Evolutionary conservation across 2,329 filamentous ascomycete genomes (phyloP), one percentile per base, ranked within the genome.

Genomic region (Alternaria hordeiaustralica): DNA sequence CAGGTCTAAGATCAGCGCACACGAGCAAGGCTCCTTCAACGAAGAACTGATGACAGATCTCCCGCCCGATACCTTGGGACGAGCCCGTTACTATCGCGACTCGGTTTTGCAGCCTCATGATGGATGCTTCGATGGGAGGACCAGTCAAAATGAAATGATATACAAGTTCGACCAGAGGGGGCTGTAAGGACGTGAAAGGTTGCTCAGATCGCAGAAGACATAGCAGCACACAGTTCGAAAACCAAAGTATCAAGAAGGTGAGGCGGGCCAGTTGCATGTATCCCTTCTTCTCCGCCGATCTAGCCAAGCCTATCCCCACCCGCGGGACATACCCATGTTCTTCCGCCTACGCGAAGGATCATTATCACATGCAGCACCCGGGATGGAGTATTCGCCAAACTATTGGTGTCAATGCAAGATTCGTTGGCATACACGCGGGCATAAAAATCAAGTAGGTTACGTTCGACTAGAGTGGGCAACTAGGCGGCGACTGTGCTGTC

Each of bases 11-110:
- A 41, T 36, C 26, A n/a, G 50, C 30, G 50, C 50, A 54, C 15
- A 54, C 18, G 28, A 54, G 20, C 20, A 36, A n/a, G 18, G 28
- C 50, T 6, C 50, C 50, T 6, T 54, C 50, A 36, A 36, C 8
- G 13, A 12, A 54, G 13, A 54, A 54, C 15, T 54, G 50, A 23
- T 54, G 28, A 25, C 50, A 54, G 43, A 75, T 75, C 28, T 65
- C 72, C 6, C 74, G 66, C 13, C 74, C 72, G 30, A 76, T 66
- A n/a, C 73, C 74, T 25, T 68, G 66, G n/a, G 71, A 73, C 20
- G 72, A 68, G 47, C 74, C 73, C 9, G 73, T 77, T 41, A 75
- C 66, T n/a, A 76, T 69, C n/a, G 75, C 74, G 13, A 69, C 60
- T 30, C 70, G 70, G 26, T 60, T 49, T 12, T 58, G 30, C 15